Base-by-base conservation (phyloP, 805 yeast genomes). In the Candida ficus region DNA sequence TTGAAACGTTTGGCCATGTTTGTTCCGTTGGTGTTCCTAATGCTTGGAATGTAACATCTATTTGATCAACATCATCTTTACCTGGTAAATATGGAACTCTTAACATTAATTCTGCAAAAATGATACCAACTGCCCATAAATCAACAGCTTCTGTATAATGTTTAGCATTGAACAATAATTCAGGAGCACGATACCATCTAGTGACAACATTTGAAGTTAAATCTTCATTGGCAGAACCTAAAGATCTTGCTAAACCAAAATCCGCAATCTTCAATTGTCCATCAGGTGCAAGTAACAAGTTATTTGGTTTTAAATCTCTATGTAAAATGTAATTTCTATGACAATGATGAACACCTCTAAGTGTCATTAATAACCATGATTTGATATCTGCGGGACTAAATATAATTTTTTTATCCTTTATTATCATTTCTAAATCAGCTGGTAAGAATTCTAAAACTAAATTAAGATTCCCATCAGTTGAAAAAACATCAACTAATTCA, bases 161-260 rank as follows among this genome's bases (percentile, higher is more conserved):
- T 35, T 82, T 73, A 0, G 96, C 83, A 1, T 96, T 97, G 46
- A 91, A 77, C 19, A 93, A 65, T 35, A 93, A 66, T 55, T 93
- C 99, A 0, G 99, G 99, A 0, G 98, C 95, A 41, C 98, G 68
- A 62, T 93, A 93, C 99, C 99, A 93, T 45, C 98, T 67, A 3
- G 99, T 93, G 2, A 93, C 99, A 4, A 93, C 99, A 47, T 90
- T 91, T 2, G 95, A 85, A 0, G 98, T 86, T 60, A 93, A 67
- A 33, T 72, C 75, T 48, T 84, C 93, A 43, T 78, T 76, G 0
- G 90, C 86, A 19, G 81, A 71, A 0, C 95, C 91, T 43, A 87
- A 67, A 3, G 90, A 76, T 47, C 99, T 68, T 0, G 98, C 98
- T 33, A 91, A 69, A 50, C 99, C 99, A 67, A 93, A 93, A 86